Percentiles rank a stretch among this genome's conserved stretches.
Conservation (phyloP, 768 basidiomycete species). For the Hygrocybe punicea region DNA sequence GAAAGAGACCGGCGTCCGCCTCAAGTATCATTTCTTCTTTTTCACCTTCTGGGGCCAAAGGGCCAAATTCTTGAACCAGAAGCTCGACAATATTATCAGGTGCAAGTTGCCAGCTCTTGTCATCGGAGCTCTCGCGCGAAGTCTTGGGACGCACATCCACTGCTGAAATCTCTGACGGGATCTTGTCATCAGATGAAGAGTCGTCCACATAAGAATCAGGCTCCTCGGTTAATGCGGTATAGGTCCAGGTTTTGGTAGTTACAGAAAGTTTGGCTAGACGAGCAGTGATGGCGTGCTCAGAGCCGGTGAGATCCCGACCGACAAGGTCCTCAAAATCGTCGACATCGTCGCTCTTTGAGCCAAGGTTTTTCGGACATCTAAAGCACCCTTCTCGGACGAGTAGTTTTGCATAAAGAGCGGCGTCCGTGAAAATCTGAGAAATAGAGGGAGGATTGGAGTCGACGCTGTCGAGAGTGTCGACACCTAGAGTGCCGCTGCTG, state of each 20-base stretch:
- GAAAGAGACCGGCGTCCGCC: slow-evolving; percentile 48
- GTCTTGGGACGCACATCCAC: not conserved
- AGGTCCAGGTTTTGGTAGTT: slow-evolving; percentile 30
- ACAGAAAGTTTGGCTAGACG: slow-evolving; percentile 41
- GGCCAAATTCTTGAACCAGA: slow-evolving; percentile 56
- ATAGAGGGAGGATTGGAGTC: slow-evolving; percentile 23
- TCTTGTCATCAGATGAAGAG: slow-evolving; percentile 4
- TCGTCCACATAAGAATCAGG: slow-evolving; percentile 22
- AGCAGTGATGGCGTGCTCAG: slow-evolving; percentile 33
- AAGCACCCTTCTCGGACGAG: slow-evolving; percentile 28
- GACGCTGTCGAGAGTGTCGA: not conserved
- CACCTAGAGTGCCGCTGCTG: not conserved
- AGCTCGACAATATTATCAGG: slow-evolving; percentile 48
- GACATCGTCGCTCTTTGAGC: slow-evolving; percentile 18
- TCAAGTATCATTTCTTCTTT: slow-evolving; percentile 54
- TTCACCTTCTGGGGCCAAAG: slow-evolving; percentile 40
- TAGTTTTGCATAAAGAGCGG: slow-evolving; percentile 37
- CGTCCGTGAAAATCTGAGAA: slow-evolving; percentile 38
- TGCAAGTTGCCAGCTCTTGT: slow-evolving; percentile 31
- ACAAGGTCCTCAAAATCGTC: slow-evolving; percentile 44
- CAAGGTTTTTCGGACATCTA: slow-evolving; percentile 4
- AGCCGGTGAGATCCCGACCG: slow-evolving; percentile 36
- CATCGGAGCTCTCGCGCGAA: not conserved
- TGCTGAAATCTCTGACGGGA: not conserved
- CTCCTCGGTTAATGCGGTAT: slow-evolving; percentile 23